These are phyloP conservation scores for Paramecium pentaurelia DNA, from an alignment of 73 alveolate species.

Conservation along the genomic window DNA sequence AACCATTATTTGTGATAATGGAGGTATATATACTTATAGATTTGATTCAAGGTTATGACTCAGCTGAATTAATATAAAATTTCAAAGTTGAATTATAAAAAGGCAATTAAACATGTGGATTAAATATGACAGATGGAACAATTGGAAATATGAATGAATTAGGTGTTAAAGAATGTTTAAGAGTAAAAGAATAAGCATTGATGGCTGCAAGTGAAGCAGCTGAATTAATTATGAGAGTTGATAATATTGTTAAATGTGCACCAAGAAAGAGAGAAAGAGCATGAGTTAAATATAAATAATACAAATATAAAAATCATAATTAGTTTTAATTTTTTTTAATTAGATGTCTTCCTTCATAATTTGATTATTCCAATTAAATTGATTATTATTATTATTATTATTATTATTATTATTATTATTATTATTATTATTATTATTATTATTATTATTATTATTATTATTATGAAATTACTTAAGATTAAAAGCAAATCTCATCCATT, in stretches of 20 bases:
- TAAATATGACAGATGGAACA: conserved; percentile 84
- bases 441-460: too few species aligned
- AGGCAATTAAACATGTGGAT: conserved; percentile 84
- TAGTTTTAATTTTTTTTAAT: not conserved
- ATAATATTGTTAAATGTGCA: conserved; percentile 92
- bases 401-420: too few species aligned
- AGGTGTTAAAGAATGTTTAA: conserved; percentile 93
- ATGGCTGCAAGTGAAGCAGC: conserved; percentile 97
- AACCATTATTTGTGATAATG: conserved; percentile 95
- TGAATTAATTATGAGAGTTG: conserved; percentile 96
- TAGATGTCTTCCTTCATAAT: not conserved
- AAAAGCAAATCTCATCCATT: not conserved
- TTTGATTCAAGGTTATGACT: conserved; percentile 69
- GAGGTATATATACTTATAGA: not conserved
- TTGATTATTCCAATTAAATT: not conserved
- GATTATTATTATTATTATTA: too few species aligned
- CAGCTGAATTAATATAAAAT: conserved; percentile 93
- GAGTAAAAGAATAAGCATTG: conserved; percentile 95
- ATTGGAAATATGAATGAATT: conserved; percentile 88
- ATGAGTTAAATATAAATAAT: conserved; percentile 39
- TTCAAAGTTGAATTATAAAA: conserved; percentile 88
- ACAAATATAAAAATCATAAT: not conserved
- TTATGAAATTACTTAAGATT: not conserved
- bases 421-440: too few species aligned
- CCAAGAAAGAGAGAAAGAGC: conserved; percentile 92